A percentile compares a stretch with the other conserved stretches of the same genome.
phyloP scores from a whole-genome alignment of 148 eudicot genomes.

The Rheum nobile region DNA sequence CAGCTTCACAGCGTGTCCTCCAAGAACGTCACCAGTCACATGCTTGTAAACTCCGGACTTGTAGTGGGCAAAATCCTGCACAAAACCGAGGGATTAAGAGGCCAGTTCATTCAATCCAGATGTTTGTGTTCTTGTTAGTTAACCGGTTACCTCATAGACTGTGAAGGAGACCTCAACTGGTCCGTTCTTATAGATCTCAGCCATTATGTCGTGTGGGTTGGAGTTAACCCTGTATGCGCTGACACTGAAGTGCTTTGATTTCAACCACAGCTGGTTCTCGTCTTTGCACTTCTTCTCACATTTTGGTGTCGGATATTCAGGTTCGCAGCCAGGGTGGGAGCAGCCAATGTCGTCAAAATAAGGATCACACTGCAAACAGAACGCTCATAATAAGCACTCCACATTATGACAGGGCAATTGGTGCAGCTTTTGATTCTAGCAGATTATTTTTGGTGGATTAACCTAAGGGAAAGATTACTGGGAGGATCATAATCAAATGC shows the following conservation, averaged over 20 bases:
- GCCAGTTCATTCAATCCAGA: background rate
- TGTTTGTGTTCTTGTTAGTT: background rate
- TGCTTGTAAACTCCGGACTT: conserved; percentile 91
- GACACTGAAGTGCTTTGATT: conserved; percentile 63
- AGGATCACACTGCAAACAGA: conserved; percentile 72
- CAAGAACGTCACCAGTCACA: conserved; percentile 53
- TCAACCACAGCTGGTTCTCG: conserved; percentile 52
- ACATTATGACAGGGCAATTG: background rate
- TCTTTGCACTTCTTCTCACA: conserved; percentile 52
- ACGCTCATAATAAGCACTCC: background rate
- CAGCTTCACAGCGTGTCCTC: conserved; percentile 95
- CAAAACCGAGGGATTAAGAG: background rate
- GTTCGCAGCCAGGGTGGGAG: conserved; percentile 94
- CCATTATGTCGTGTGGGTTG: conserved; percentile 66
- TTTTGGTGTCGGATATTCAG: conserved; percentile 72
- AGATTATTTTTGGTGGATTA: background rate
- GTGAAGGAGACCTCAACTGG: conserved; percentile 82
- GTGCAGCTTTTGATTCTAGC: background rate
- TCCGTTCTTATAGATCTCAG: conserved; percentile 79
- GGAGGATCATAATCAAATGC: background rate
- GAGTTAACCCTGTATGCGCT: conserved; percentile 49
- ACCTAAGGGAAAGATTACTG: background rate
- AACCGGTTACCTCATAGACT: conserved; percentile 58
- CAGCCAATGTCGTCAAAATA: conserved; percentile 80
- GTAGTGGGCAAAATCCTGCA: conserved; percentile 90